Percentiles rank a stretch among this genome's conserved stretches.
Evolutionary conservation across 768 basidiomycete genomes (phyloP).

Genomic region (Dentipellis fragilis): DNA sequence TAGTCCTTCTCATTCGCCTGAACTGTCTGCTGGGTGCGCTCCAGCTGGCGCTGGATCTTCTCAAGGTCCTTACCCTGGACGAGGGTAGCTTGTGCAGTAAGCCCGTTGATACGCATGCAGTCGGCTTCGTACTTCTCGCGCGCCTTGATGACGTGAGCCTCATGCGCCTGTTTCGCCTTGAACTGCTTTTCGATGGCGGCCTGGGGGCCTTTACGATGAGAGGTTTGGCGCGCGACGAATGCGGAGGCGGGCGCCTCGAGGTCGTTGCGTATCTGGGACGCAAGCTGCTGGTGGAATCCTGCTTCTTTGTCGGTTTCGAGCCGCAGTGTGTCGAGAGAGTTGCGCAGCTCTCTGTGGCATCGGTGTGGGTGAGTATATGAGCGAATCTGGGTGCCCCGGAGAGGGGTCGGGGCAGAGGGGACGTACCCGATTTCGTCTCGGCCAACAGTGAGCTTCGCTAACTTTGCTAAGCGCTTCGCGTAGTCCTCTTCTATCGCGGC

Average conservation of each 20-base stretch:
- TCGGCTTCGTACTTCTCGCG: conserved; percentile 91
- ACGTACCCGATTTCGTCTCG: conserved; percentile 91
- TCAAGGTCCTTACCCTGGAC: conserved; percentile 93
- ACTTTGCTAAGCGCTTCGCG: conserved; percentile 70
- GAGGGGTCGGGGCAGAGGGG: background rate
- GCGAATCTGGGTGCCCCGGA: background rate
- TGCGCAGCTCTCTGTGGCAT: conserved; percentile 60
- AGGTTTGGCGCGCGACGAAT: conserved; percentile 55
- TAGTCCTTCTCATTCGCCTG: conserved; percentile 89
- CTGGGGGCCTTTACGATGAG: conserved; percentile 69
- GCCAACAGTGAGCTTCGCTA: conserved; percentile 70
- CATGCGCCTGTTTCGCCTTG: conserved; percentile 82
- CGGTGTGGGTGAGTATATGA: background rate
- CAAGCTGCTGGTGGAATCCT: conserved; percentile 59
- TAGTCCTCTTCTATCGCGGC: conserved; percentile 93
- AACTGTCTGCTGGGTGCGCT: conserved; percentile 83
- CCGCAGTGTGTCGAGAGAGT: conserved; percentile 69
- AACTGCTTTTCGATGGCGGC: conserved; percentile 78
- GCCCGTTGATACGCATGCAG: conserved; percentile 87
- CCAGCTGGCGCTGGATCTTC: conserved; percentile 78
- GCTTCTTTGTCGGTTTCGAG: conserved; percentile 81
- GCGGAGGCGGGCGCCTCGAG: conserved; percentile 56
- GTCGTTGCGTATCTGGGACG: conserved; percentile 64
- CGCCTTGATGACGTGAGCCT: conserved; percentile 78
- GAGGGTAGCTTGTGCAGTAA: conserved; percentile 83